Percentiles rank a stretch among this genome's conserved stretches.
Conservation (phyloP, 805 yeast genomes). For the Candida adriatica region DNA sequence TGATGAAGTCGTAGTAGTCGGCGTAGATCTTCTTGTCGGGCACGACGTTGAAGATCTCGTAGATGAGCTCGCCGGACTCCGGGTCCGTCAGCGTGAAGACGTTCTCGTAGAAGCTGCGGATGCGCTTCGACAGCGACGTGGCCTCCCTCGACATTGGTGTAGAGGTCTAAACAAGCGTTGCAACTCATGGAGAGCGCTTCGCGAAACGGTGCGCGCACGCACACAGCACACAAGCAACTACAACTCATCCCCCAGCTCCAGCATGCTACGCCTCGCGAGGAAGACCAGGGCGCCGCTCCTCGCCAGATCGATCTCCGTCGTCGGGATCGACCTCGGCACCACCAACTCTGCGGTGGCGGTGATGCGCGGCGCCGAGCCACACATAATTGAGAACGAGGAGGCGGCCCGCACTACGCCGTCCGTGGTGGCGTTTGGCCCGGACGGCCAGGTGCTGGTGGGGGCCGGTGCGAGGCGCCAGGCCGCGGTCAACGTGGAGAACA, state of each 20-base stretch:
- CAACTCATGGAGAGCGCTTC: too few relatives aligned
- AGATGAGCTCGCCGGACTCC: slow-evolving; percentile 33
- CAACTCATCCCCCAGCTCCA: too few relatives aligned
- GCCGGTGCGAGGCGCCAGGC: slow-evolving; percentile 74
- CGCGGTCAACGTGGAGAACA: slow-evolving; percentile 64
- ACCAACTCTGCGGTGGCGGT: slow-evolving; percentile 84
- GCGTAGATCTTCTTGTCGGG: slow-evolving; percentile 64
- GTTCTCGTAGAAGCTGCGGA: slow-evolving; percentile 28
- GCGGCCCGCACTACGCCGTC: slow-evolving; percentile 80
- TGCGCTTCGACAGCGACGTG: slow-evolving; percentile 17
- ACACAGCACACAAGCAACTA: too few relatives aligned
- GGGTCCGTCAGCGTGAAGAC: slow-evolving; percentile 34
- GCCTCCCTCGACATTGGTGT: slow-evolving; percentile 14
- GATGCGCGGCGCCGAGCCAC: slow-evolving; percentile 55
- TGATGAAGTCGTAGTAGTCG: slow-evolving; percentile 75
- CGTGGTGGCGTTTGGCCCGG: slow-evolving; percentile 55
- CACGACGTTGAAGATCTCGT: slow-evolving; percentile 58
- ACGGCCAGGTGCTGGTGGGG: slow-evolving; percentile 47
- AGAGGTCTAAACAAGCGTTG: too few relatives aligned
- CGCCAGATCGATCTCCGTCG: too few relatives aligned
- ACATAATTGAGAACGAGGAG: slow-evolving; percentile 69
- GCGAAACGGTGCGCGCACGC: too few relatives aligned
- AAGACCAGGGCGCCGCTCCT: too few relatives aligned
- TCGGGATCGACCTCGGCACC: slow-evolving; percentile 82
- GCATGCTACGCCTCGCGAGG: too few relatives aligned